These are phyloP conservation scores for Haplosporangium gracile DNA, from an alignment of 192 early-diverging fungal genomes.

Conservation along the genomic window DNA sequence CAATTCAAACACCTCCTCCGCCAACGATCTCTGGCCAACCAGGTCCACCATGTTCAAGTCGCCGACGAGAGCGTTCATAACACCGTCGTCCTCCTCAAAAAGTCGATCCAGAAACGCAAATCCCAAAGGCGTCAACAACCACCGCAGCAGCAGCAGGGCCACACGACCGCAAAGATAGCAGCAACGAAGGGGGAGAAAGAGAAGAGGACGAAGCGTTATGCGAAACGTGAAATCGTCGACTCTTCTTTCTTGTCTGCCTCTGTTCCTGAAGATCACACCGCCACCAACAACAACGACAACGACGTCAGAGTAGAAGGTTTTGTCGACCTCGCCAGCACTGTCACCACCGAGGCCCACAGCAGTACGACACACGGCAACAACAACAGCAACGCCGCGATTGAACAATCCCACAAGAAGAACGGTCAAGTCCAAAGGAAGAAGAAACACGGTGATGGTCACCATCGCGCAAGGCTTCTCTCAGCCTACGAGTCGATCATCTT, in stretches of 20 bases:
- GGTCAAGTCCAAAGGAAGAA: not conserved
- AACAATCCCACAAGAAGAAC: not conserved
- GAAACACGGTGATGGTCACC: not conserved
- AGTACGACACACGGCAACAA: not conserved
- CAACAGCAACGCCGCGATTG: too few species aligned
- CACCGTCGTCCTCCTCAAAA: conserved; percentile 18
- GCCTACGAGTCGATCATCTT: conserved; percentile 42
- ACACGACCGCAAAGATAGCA: not conserved
- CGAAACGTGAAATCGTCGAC: not conserved
- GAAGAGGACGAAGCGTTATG: not conserved
- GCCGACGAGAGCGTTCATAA: conserved; percentile 38
- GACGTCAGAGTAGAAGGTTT: not conserved
- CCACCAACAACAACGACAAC: not conserved
- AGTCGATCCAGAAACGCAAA: conserved; percentile 22
- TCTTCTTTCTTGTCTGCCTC: not conserved
- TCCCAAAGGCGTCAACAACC: not conserved
- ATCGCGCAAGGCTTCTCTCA: conserved; percentile 3
- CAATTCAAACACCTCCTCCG: not conserved
- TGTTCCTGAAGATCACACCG: not conserved
- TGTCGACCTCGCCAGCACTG: not conserved
- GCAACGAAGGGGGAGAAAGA: not conserved
- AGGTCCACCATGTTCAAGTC: conserved; percentile 43
- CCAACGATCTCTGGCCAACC: conserved; percentile 24
- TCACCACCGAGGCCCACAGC: not conserved
- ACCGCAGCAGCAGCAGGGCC: not conserved